Evolutionary conservation across 148 eudicot species (phyloP).

Genomic region (Fagopyrum esculentum): DNA sequence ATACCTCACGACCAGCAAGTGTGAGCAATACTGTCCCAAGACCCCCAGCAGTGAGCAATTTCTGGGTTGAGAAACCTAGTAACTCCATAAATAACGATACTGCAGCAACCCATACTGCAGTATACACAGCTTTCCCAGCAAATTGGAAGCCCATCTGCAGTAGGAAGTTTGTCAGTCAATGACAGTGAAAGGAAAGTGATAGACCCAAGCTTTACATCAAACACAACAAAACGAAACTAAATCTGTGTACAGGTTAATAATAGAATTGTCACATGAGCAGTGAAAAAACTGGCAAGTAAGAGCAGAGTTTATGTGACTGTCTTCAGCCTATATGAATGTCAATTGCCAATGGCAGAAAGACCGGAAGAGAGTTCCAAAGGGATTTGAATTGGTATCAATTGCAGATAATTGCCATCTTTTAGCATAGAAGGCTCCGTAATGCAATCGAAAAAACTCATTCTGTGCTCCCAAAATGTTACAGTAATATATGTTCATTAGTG

Average conservation of each 20-base stretch:
- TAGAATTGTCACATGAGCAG: not conserved
- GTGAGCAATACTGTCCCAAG: slow-evolving; percentile 93
- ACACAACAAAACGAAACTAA: not conserved
- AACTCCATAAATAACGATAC: slow-evolving; percentile 84
- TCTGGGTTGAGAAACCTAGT: slow-evolving; percentile 91
- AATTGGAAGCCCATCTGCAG: slow-evolving; percentile 85
- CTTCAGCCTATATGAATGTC: slow-evolving; percentile 1
- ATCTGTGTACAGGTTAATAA: not conserved
- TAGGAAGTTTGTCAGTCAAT: slow-evolving; percentile 3
- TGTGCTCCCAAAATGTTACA: not conserved
- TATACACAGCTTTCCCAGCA: slow-evolving; percentile 84
- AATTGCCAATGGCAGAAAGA: not conserved
- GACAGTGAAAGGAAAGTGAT: not conserved
- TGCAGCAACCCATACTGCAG: slow-evolving; percentile 96
- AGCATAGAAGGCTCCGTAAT: not conserved
- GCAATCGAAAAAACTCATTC: not conserved
- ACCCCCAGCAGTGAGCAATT: slow-evolving; percentile 93
- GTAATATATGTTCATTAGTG: not conserved
- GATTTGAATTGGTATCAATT: not conserved
- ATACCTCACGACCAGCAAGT: slow-evolving; percentile 97
- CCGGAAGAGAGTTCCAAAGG: not conserved
- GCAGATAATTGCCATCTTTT: not conserved
- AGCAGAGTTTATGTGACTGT: not conserved
- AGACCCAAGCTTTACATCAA: not conserved
- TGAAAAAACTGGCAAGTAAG: not conserved